phyloP scores from a whole-genome alignment of 177 flowering plant genomes.

The Vitis hybrid region DNA sequence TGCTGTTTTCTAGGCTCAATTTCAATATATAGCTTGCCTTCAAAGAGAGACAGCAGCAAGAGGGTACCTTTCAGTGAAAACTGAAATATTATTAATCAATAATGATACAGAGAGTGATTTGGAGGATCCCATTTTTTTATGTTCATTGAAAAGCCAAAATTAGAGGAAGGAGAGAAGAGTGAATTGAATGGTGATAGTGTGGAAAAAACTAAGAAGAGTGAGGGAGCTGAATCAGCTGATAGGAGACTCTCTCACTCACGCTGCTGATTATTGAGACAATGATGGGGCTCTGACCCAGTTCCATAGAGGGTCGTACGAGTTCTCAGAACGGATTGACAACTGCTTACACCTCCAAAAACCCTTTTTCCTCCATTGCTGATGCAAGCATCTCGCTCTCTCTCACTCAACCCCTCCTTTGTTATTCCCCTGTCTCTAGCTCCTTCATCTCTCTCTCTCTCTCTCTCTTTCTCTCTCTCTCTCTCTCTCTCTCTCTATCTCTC shows the following conservation, averaged over 20 bases:
- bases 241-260: background rate
- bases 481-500: conserved; percentile 4
- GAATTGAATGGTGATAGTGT: too few relatives aligned
- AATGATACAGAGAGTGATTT: too few relatives aligned
- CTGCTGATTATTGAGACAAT: conserved; percentile 34
- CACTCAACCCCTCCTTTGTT: background rate
- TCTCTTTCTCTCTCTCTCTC: background rate
- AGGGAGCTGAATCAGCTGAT: too few relatives aligned
- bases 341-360: background rate
- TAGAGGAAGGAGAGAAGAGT: too few relatives aligned
- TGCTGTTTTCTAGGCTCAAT: too few relatives aligned
- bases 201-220: too few relatives aligned
- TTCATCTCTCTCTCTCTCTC: background rate
- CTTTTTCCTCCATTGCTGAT: conserved; percentile 6
- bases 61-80: too few relatives aligned
- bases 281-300: conserved; percentile 33
- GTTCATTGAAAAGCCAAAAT: too few relatives aligned
- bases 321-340: conserved; percentile 26
- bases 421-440: background rate
- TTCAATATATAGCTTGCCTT: too few relatives aligned
- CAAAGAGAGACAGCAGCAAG: too few relatives aligned
- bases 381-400: conserved; percentile 14
- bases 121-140: too few relatives aligned
- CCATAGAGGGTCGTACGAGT: conserved; percentile 18
- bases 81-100: too few relatives aligned